Evolutionary conservation across 257 asterid species (phyloP).

Genomic region (Salvia rosmarinus): DNA sequence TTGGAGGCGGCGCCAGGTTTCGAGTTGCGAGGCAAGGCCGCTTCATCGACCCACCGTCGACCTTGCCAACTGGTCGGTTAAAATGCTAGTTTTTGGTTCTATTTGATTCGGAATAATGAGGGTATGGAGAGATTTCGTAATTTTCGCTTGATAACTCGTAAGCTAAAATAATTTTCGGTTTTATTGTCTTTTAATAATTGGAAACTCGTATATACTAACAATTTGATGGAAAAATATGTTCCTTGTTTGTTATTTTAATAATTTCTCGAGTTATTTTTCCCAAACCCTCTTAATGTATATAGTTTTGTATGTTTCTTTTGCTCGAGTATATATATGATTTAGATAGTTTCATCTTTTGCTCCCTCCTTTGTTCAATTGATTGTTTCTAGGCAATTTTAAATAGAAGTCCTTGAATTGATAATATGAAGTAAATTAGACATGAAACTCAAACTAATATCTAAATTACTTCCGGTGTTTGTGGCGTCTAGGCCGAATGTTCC

Average conservation of each 20-base stretch:
- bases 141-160: not conserved
- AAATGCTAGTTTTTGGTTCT: conserved; percentile 19
- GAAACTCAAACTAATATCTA: conserved; percentile 15
- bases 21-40: too few relatives aligned
- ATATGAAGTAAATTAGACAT: not conserved
- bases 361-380: conserved; percentile 11
- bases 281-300: not conserved
- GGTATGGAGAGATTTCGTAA: conserved; percentile 1
- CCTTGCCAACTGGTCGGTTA: too few relatives aligned
- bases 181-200: not conserved
- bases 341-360: not conserved
- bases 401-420: not conserved
- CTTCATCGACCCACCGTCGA: too few relatives aligned
- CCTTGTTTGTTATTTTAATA: conserved; percentile 13
- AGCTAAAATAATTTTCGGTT: not conserved
- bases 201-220: conserved; percentile 7
- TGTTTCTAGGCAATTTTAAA: not conserved
- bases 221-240: not conserved
- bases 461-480: conserved; percentile 69
- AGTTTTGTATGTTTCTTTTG: not conserved
- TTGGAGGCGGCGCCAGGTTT: too few relatives aligned
- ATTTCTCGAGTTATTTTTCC: not conserved
- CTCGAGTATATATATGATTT: not conserved
- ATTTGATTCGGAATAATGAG: conserved; percentile 17
- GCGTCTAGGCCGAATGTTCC: conserved; percentile 97